These are phyloP conservation scores for Bremia lactucae DNA, from an alignment of 352 stramenopile genomes.

Conservation along the genomic window DNA sequence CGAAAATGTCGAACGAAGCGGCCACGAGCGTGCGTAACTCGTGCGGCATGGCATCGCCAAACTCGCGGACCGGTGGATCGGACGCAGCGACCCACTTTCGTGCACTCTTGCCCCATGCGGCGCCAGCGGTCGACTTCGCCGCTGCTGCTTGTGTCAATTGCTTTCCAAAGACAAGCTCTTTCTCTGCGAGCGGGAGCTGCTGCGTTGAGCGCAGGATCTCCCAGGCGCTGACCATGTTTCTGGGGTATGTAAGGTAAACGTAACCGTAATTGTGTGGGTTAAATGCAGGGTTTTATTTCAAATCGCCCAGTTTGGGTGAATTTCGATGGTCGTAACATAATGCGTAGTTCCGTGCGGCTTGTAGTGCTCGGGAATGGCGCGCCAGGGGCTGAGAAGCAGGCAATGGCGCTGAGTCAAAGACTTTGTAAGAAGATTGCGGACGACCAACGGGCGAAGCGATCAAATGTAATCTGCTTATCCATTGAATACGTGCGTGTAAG, in stretches of 20 bases:
- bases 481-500: slow-evolving; percentile 27
- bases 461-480: background rate
- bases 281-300: background rate
- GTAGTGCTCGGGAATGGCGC: slow-evolving; percentile 64
- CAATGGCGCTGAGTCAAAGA: slow-evolving; percentile 35
- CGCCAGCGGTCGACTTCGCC: slow-evolving; percentile 15
- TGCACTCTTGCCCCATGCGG: slow-evolving; percentile 43
- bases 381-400: slow-evolving; percentile 69
- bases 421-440: slow-evolving; percentile 14
- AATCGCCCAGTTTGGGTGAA: background rate
- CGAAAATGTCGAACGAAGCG: slow-evolving; percentile 52
- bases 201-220: slow-evolving; percentile 36
- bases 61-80: background rate
- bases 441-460: background rate
- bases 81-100: slow-evolving; percentile 28
- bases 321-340: slow-evolving; percentile 1
- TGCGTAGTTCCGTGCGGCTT: slow-evolving; percentile 24
- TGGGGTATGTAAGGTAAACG: too few relatives aligned
- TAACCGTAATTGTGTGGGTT: background rate
- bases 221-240: slow-evolving; percentile 25
- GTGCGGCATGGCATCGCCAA: slow-evolving; percentile 30
- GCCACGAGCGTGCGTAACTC: slow-evolving; percentile 50
- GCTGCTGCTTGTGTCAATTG: slow-evolving; percentile 7
- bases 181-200: slow-evolving; percentile 31
- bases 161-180: slow-evolving; percentile 19